These are phyloP conservation scores for Petunia hybrid DNA, from an alignment of 305 asterid species.

Conservation along the genomic window DNA sequence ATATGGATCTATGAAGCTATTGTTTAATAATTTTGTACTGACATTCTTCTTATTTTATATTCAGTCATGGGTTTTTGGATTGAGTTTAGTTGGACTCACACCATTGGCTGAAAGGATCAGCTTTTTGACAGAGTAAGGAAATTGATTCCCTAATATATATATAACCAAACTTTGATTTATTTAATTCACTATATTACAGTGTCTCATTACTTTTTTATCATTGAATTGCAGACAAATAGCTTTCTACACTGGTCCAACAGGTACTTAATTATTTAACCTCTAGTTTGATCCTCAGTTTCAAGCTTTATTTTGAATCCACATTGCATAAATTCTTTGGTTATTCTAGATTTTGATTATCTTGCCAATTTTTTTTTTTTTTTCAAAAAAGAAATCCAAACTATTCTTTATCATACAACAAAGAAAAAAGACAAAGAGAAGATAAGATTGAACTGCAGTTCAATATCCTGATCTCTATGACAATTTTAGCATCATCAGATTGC, in stretches of 20 bases:
- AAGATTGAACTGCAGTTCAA: background rate
- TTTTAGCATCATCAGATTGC: background rate
- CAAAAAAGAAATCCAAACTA: background rate
- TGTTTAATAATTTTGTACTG: background rate
- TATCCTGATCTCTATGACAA: background rate
- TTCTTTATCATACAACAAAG: background rate
- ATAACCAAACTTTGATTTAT: background rate
- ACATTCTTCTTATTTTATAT: background rate
- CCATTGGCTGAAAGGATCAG: conserved; percentile 89
- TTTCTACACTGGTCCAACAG: conserved; percentile 87
- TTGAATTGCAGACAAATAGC: conserved; percentile 82
- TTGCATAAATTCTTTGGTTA: background rate
- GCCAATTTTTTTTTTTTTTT: background rate
- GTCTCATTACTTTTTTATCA: conserved; percentile 23
- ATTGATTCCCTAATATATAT: background rate
- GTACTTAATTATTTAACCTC: conserved; percentile 39
- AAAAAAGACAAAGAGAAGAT: background rate
- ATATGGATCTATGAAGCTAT: background rate
- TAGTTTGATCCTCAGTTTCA: background rate
- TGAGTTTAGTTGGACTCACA: conserved; percentile 78
- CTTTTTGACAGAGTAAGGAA: conserved; percentile 82
- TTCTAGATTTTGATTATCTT: background rate
- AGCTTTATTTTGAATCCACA: background rate
- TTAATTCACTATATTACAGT: conserved; percentile 5
- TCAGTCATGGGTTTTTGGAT: conserved; percentile 79